Conservation (phyloP, 1,284 basidiomycete species). For the Cutaneotrichosporon cyanovorans region DNA sequence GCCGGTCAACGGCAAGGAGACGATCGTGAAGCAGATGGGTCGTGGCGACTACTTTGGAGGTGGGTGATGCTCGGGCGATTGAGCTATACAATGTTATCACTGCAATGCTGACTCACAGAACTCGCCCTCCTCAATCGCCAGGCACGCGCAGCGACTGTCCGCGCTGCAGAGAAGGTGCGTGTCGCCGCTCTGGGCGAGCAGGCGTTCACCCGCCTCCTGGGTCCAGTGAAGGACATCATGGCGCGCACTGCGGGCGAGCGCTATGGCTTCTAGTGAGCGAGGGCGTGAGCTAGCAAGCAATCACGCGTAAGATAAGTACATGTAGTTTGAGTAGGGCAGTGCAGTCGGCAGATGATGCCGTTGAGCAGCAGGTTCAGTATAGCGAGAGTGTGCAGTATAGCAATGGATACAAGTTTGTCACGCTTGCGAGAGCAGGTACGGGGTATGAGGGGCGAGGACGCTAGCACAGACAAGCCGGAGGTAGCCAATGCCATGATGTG, state of each 20-base stretch:
- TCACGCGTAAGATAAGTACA: not conserved
- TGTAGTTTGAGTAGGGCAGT: not conserved
- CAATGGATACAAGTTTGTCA: not conserved
- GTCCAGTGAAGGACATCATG: constrained; percentile 56
- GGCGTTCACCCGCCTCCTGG: constrained; percentile 88
- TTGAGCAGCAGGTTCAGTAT: too few species aligned
- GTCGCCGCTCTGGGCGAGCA: constrained; percentile 89
- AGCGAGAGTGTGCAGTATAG: not conserved
- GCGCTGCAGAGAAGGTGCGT: constrained; percentile 69
- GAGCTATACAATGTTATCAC: constrained; percentile 2
- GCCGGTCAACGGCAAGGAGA: constrained; percentile 57
- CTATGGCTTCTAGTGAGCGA: constrained; percentile 30
- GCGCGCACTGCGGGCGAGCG: constrained; percentile 44
- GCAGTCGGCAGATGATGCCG: too few species aligned
- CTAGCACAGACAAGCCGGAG: too few species aligned
- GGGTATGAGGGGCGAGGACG: too few species aligned
- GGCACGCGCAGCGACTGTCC: constrained; percentile 88
- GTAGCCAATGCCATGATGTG: too few species aligned
- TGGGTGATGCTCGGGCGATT: constrained; percentile 44
- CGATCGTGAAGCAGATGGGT: constrained; percentile 64
- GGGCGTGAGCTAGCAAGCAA: too few species aligned
- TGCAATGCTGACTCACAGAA: too few species aligned
- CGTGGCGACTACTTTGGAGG: constrained; percentile 99
- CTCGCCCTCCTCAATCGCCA: constrained; percentile 73
- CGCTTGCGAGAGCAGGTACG: too few species aligned